Base-by-base conservation (phyloP, 1,139 yeast species). In the Hansenula anomala region DNA sequence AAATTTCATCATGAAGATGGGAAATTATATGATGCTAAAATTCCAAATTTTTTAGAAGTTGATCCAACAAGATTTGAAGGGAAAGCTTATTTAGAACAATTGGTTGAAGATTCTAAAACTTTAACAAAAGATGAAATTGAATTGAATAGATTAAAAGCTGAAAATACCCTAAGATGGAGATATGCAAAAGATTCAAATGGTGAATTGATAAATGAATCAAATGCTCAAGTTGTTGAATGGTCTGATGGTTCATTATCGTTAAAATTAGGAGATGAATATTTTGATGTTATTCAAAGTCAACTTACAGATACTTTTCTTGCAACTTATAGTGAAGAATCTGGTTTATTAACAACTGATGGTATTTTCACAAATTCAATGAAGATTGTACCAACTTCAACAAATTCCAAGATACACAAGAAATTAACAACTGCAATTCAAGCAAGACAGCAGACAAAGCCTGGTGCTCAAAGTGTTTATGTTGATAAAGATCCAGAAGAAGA, bases 201-300 rank as follows among this genome's bases (percentile, higher is more conserved):
- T 22, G 72, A 80, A 41, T 78, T 85, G 48, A 74, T 74, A 52
- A 86, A 86, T 54, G 95, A 89, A 59, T 83, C 95, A 7, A 92
- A 92, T 56, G 82, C 97, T 4, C 89, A 92, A 56, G 80, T 90
- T 42, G 75, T 92, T 24, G 83, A 86, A 59, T 92, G 99, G 99
- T 83, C 85, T 41, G 97, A 92, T 61, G 99, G 98, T 0, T 71
- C 86, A 6, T 62, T 82, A 47, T 88, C 97, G 3, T 67, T 92
- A 45, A 90, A 88, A 54, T 67, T 94, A 33, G 99, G 99, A 16
- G 73, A 71, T 36, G 98, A 92, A 61, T 73, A 84, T 50, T 92
- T 90, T 54, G 97, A 90, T 57, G 80, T 87, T 42, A 71, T 77
- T 43, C 67, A 75, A 18, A 72, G 78, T 42, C 78, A 83, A n/a